Evolutionary conservation across 805 yeast genomes (phyloP), one percentile per base, ranked within the genome.

Genomic region (Candida gorgasii): DNA sequence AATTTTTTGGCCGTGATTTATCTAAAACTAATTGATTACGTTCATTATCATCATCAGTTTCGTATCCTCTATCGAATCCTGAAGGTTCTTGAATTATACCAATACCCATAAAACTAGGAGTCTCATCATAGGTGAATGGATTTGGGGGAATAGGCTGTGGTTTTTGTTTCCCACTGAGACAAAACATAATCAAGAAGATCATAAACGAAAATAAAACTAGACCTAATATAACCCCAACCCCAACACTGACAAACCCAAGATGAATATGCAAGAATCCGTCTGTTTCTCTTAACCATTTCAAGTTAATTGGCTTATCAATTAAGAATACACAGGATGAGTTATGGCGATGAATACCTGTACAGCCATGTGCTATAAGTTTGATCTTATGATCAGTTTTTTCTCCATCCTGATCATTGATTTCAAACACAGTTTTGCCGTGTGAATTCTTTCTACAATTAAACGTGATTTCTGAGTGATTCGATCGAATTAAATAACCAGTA

Each of bases 151-250:
- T 15, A 18, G 19, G 32, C 19, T 29, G 27, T 23, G 28, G 33
- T 13, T 45, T 43, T 15, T 39, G 36, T 13, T 39, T 40, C 15
- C 46, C 43, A 18, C 57, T 53, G 8, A 53, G 40, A 39, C 54
- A 57, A 28, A 49, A 45, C 26, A 60, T 42, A 6, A 59, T 44
- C 2, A 52, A 48, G 26, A 57, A 43, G 46, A 62, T 47, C 7
- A 59, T 47, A 8, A 45, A 39, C 2, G 62, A 62, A 46, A 61
- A 60, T 7, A 69, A 51, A 3, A 82, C 49, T 22, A 82, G 69
- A 0, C 92, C 92, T 7, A 83, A 53, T 1, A 84, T 61, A 3
- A 84, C 65, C 5, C 93, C 95, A 19, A 85, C 60, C 0, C 82
- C 82, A 23, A 85, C 64, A 11, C 92, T 86, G 14, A 82, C 72